A percentile compares a stretch with the other conserved stretches of the same genome.
These are phyloP conservation scores for Liriodendron chinense DNA, from an alignment of 164 flowering plant species.

Conservation along the genomic window DNA sequence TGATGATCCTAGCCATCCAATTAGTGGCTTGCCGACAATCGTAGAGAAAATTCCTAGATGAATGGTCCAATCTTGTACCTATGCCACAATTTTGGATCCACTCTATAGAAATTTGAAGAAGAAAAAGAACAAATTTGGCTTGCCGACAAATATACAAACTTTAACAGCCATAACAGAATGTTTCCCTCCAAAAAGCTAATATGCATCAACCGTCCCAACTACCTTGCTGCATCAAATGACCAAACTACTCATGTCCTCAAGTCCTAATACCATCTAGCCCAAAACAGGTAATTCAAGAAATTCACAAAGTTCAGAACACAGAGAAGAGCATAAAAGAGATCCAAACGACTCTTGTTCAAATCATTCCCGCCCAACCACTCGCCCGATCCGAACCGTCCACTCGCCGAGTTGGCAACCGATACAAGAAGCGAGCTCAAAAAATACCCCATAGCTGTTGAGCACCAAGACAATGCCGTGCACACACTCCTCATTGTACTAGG, in stretches of 20 bases:
- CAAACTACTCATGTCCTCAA: neutral
- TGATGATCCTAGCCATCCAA: too few relatives aligned
- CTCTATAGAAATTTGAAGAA: too few relatives aligned
- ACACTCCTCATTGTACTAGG: conserved; percentile 44
- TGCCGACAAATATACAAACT: neutral
- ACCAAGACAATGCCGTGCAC: conserved; percentile 50
- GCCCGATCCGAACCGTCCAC: conserved; percentile 26
- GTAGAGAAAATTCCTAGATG: too few relatives aligned
- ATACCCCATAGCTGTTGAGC: conserved; percentile 50
- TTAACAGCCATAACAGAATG: neutral
- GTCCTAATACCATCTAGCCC: conserved; percentile 40
- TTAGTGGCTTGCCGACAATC: too few relatives aligned
- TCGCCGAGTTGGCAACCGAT: conserved; percentile 38
- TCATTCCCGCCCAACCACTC: conserved; percentile 53
- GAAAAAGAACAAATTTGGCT: too few relatives aligned
- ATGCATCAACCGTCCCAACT: neutral
- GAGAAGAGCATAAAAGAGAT: conserved; percentile 51
- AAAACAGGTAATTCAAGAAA: conserved; percentile 35
- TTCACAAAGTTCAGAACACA: conserved; percentile 39
- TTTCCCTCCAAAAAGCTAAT: too few relatives aligned
- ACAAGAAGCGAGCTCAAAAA: conserved; percentile 47
- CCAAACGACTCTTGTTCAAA: conserved; percentile 44
- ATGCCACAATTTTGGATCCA: too few relatives aligned
- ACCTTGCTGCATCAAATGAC: neutral
- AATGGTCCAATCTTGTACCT: too few relatives aligned